phyloP scores from a whole-genome alignment of 176 grass and related monocot genomes.

The Rhipidocladum racemiflorum region DNA sequence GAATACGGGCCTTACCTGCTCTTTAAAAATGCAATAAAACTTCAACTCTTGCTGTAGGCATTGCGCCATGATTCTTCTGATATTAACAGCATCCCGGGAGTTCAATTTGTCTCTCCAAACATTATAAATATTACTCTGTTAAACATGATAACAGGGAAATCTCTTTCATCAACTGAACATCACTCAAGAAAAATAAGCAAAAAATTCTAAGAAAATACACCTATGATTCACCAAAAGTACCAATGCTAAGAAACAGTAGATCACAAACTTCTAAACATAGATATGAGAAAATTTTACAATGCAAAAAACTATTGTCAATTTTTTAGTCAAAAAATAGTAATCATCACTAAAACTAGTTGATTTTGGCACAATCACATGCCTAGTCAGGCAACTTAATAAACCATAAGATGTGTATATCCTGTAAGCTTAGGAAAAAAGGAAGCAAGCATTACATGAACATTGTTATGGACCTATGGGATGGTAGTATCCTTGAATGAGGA shows the following conservation, averaged over 20 bases:
- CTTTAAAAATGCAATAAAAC: slow-evolving; percentile 57
- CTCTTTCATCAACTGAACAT: slow-evolving; percentile 23
- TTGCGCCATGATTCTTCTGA: slow-evolving; percentile 61
- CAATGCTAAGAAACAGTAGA: not conserved
- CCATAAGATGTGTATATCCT: not conserved
- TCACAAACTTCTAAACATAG: not conserved
- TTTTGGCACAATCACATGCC: not conserved
- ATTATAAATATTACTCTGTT: slow-evolving; percentile 65
- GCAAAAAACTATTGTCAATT: slow-evolving; percentile 3
- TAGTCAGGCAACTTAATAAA: not conserved
- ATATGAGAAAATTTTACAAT: not conserved
- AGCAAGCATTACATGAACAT: not conserved
- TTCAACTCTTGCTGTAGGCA: slow-evolving; percentile 53
- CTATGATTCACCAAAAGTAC: not conserved
- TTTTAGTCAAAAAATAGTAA: not conserved
- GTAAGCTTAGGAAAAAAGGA: not conserved
- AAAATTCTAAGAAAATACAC: slow-evolving; percentile 8
- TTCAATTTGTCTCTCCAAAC: slow-evolving; percentile 56
- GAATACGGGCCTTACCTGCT: slow-evolving; percentile 59
- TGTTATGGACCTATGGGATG: not conserved
- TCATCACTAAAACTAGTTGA: not conserved
- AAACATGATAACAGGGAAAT: slow-evolving; percentile 29
- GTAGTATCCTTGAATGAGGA: not conserved
- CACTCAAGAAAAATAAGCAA: slow-evolving; percentile 6
- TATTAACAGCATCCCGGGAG: slow-evolving; percentile 63